These are phyloP conservation scores for Starmerella stellata DNA, from an alignment of 805 yeast species.

Conservation along the genomic window DNA sequence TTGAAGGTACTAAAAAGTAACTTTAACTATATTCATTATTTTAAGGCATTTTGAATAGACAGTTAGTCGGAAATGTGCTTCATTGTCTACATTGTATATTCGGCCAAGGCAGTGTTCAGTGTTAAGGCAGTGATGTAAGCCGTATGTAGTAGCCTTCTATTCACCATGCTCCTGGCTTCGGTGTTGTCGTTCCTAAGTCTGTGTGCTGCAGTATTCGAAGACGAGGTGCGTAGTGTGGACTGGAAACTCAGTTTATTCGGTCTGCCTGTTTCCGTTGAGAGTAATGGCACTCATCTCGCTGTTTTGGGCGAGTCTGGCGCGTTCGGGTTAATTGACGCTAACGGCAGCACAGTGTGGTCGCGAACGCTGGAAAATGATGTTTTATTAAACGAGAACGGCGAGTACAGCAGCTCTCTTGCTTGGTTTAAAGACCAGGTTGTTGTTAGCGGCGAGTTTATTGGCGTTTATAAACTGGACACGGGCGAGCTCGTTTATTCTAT, in stretches of 20 bases:
- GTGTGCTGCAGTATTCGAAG: conserved; percentile 21
- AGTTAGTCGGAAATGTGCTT: too few species aligned
- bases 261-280: conserved; percentile 7
- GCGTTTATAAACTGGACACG: conserved; percentile 6
- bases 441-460: conserved; percentile 8
- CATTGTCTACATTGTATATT: too few species aligned
- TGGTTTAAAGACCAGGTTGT: conserved; percentile 2
- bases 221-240: conserved; percentile 22
- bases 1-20: too few species aligned
- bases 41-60: too few species aligned
- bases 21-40: too few species aligned
- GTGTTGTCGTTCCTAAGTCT: conserved; percentile 1
- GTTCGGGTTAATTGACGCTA: conserved; percentile 16
- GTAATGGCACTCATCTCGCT: conserved; percentile 10
- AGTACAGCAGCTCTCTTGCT: conserved; percentile 6
- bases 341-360: conserved; percentile 21
- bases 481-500: conserved; percentile 11
- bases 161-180: background rate
- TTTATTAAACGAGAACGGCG: conserved; percentile 3
- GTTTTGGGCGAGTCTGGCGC: conserved; percentile 14
- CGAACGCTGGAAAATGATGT: conserved; percentile 5
- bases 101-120: too few species aligned
- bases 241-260: conserved; percentile 21
- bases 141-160: background rate
- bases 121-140: too few species aligned